These are phyloP conservation scores for Phaseolus lunatus DNA, from an alignment of 306 rosid species.

Conservation along the genomic window DNA sequence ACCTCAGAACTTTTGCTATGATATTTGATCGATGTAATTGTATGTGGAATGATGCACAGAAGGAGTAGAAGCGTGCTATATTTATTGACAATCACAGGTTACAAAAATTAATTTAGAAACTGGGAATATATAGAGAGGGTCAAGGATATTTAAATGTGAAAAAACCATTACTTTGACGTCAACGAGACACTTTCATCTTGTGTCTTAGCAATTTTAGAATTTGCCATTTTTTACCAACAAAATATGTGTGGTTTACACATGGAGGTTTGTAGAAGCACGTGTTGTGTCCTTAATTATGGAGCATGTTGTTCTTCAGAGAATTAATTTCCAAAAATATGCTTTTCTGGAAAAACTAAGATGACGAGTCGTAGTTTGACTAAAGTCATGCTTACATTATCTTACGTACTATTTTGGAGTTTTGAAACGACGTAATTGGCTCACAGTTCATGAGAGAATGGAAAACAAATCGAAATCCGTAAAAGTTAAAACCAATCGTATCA, in stretches of 20 bases:
- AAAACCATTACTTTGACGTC: background rate
- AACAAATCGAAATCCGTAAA: background rate
- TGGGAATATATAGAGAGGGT: background rate
- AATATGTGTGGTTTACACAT: background rate
- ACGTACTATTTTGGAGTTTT: background rate
- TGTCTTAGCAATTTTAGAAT: background rate
- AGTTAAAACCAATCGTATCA: background rate
- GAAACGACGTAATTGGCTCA: background rate
- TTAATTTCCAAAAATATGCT: background rate
- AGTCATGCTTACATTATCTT: background rate
- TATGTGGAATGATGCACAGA: background rate
- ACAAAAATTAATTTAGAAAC: background rate
- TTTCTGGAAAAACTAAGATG: slow-evolving; percentile 1
- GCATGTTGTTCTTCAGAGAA: background rate
- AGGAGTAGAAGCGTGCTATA: background rate
- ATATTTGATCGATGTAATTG: slow-evolving; percentile 13
- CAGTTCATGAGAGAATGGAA: background rate
- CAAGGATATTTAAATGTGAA: background rate
- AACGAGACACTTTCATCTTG: slow-evolving; percentile 1
- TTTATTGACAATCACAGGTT: slow-evolving; percentile 32
- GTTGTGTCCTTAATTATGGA: background rate
- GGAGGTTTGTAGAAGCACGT: background rate
- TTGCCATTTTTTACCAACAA: slow-evolving; percentile 8
- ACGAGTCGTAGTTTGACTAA: slow-evolving; percentile 19
- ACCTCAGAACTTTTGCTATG: background rate